Evolutionary conservation across 805 yeast species (phyloP).

Genomic region (Zygotorulaspora florentina): DNA sequence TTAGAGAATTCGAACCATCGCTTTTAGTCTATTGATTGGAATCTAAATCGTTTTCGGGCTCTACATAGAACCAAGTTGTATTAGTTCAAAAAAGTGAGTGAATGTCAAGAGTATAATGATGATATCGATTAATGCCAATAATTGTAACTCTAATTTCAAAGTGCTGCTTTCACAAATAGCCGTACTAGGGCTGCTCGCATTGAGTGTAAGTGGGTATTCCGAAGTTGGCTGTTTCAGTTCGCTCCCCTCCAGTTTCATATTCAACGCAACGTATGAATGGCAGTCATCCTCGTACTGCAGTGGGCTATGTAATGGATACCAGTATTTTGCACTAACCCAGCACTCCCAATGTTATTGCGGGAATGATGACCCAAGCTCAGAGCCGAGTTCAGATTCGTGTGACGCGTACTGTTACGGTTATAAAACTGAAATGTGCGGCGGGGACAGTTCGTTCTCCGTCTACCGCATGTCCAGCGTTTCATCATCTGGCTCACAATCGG

Average conservation of each 20-base stretch:
- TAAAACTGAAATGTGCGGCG: slow-evolving; percentile 59
- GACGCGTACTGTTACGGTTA: slow-evolving; percentile 52
- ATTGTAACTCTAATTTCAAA: background rate
- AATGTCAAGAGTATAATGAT: slow-evolving; percentile 1
- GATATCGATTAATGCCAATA: background rate
- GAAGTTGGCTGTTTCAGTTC: slow-evolving; percentile 27
- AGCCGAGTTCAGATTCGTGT: slow-evolving; percentile 21
- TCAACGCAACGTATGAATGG: slow-evolving; percentile 21
- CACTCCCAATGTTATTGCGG: slow-evolving; percentile 35
- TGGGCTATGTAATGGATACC: slow-evolving; percentile 20
- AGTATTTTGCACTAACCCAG: slow-evolving; percentile 30
- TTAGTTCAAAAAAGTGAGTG: background rate
- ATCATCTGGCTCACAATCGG: slow-evolving; percentile 10
- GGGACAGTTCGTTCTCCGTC: slow-evolving; percentile 45
- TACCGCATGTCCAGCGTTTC: slow-evolving; percentile 35
- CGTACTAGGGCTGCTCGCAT: slow-evolving; percentile 2
- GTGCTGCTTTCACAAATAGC: background rate
- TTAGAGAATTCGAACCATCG: too few species aligned
- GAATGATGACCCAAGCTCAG: slow-evolving; percentile 19
- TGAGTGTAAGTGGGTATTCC: background rate
- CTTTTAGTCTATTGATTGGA: background rate
- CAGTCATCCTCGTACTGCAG: slow-evolving; percentile 32
- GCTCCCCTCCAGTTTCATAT: slow-evolving; percentile 29
- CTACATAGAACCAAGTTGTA: too few species aligned
- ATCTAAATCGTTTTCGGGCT: background rate